These are phyloP conservation scores for Monosporozyma servazzii DNA, from an alignment of 805 yeast genomes.

Conservation along the genomic window DNA sequence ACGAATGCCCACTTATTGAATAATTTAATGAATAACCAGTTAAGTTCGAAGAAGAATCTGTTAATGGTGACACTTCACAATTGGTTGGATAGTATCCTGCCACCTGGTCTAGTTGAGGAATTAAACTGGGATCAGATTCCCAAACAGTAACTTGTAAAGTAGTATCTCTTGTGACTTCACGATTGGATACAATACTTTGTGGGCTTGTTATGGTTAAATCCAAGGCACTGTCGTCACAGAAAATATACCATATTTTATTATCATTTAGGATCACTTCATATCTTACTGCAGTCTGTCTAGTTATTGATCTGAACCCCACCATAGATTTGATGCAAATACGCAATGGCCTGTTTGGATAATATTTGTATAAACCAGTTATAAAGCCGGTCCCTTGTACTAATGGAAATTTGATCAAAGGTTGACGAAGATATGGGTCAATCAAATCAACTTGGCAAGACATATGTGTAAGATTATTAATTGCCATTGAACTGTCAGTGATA, in stretches of 20 bases:
- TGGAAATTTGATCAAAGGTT: constrained; percentile 40
- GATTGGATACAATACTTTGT: constrained; percentile 15
- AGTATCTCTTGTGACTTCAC: constrained; percentile 33
- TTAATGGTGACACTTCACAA: constrained; percentile 37
- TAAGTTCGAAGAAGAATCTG: constrained; percentile 11
- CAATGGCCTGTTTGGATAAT: background rate
- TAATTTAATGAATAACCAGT: constrained; percentile 21
- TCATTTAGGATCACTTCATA: constrained; percentile 46
- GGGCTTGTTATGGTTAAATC: constrained; percentile 9
- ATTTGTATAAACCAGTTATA: constrained; percentile 49
- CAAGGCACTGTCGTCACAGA: constrained; percentile 8
- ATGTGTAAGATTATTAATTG: constrained; percentile 21
- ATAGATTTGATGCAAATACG: constrained; percentile 14
- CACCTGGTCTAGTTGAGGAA: constrained; percentile 34
- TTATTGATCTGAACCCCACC: constrained; percentile 46
- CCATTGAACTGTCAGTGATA: constrained; percentile 25
- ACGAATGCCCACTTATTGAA: constrained; percentile 39
- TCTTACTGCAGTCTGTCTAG: constrained; percentile 26
- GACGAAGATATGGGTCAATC: background rate
- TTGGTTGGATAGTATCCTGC: constrained; percentile 54
- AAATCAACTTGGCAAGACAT: background rate
- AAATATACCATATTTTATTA: constrained; percentile 36
- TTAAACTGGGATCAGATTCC: constrained; percentile 20
- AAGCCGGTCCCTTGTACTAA: constrained; percentile 79
- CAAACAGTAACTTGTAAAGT: constrained; percentile 54